Base-by-base conservation (phyloP, 176 grass and related monocot genomes). In the Saccharum officinarum region DNA sequence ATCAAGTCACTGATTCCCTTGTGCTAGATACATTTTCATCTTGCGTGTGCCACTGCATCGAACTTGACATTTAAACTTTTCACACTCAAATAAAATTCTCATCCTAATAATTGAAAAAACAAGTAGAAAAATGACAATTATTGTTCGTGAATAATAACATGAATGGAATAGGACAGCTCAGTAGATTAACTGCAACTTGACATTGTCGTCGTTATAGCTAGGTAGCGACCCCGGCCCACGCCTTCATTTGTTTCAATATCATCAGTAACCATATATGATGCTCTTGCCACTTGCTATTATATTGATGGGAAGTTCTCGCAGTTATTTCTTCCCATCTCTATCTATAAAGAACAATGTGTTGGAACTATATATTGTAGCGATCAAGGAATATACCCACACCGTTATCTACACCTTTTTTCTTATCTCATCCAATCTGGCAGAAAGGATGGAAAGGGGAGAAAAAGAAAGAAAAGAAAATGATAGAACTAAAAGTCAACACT, bases 401-500 rank as follows among this genome's bases (percentile, higher is more conserved):
- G 26, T 69, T 80, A 80, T 80, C 76, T 13, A n/a, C 10, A 62
- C 1, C 57, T 11, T 83, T 37, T 62, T 26, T 26, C 44, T 36
- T 23, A 69, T 44, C 34, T 81, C 41, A 71, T 84, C 63, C 40
- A 70, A 75, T 52, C 69, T 26, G 60, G 70, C 8, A 46, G 15
- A 69, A 91, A 71, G 69, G 62, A 47, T n/a, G 33, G 37, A 61
- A 22, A 59, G 10, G 45, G 17, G 2, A 80, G 33, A 6, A 57
- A 67, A 45, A 16, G 41, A 79, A 50, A 61, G 20, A 75, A 54
- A 61, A 75, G 57, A n/a, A 74, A 39, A 28, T 14, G 69, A 69
- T 36, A 30, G 69, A 71, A 45, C 61, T 65, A n/a, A 40, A 91
- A 81, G 89, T 88, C 82, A 88, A 87, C 16, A 57, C 46, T 88